These are phyloP conservation scores for Arachnopeziza araneosa DNA, from an alignment of 2,329 filamentous ascomycete genomes.

Conservation along the genomic window DNA sequence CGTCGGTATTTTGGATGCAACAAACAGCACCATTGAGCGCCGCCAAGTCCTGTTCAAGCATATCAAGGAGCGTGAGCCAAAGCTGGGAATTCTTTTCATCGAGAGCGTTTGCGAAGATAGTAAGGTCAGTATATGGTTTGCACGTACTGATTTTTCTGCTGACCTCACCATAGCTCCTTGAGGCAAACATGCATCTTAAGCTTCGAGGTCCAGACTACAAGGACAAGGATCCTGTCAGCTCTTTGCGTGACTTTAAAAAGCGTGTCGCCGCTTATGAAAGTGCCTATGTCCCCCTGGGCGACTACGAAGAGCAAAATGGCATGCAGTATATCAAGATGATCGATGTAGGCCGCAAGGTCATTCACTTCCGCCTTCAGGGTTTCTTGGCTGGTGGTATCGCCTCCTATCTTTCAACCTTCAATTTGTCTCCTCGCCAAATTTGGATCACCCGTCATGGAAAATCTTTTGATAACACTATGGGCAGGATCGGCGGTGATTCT, in stretches of 20 bases:
- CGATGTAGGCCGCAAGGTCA: constrained; percentile 90
- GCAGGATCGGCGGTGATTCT: constrained; percentile 89
- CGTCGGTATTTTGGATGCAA: constrained; percentile 93
- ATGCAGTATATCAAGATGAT: constrained; percentile 96
- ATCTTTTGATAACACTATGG: constrained; percentile 78
- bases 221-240: constrained; percentile 81
- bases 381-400: constrained; percentile 91
- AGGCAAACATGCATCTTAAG: constrained; percentile 96
- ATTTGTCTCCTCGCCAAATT: constrained; percentile 89
- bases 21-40: constrained; percentile 87
- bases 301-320: constrained; percentile 83
- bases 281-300: constrained; percentile 83
- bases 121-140: constrained; percentile 38
- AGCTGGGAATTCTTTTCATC: constrained; percentile 87
- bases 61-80: constrained; percentile 76
- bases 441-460: constrained; percentile 97
- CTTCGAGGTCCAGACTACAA: constrained; percentile 94
- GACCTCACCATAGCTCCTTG: constrained; percentile 53
- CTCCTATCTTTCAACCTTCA: constrained; percentile 95
- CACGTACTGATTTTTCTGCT: not conserved
- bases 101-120: constrained; percentile 90
- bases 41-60: constrained; percentile 78
- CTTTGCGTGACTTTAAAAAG: constrained; percentile 85
- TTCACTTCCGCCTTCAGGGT: constrained; percentile 83
- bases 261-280: constrained; percentile 91